A percentile compares a stretch with the other conserved stretches of the same genome.
Conservation (phyloP, 2,329 filamentous ascomycete species). For the Aspergillus persii region DNA sequence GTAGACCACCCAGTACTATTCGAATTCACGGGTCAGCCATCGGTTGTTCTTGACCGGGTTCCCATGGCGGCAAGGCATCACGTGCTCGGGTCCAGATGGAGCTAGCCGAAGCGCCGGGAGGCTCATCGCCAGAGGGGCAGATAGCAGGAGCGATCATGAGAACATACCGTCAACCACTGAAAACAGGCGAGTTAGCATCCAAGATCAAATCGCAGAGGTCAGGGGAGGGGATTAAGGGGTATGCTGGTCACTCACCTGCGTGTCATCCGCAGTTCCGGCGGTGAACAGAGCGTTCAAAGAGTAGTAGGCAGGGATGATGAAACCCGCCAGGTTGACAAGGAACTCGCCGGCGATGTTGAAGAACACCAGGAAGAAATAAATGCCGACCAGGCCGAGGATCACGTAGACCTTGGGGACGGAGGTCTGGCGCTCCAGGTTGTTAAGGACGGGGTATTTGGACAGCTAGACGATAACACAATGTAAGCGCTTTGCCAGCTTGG, state of each 20-base stretch:
- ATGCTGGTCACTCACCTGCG: constrained; percentile 51
- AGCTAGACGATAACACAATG: constrained; percentile 46
- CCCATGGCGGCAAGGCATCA: constrained; percentile 19
- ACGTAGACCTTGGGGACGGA: constrained; percentile 67
- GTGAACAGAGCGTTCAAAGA: constrained; percentile 64
- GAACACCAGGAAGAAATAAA: constrained; percentile 70
- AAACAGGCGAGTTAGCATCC: constrained; percentile 13
- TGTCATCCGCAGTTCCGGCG: constrained; percentile 60
- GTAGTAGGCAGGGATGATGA: constrained; percentile 65
- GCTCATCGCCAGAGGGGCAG: constrained; percentile 5
- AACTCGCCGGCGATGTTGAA: constrained; percentile 70
- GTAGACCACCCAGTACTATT: constrained; percentile 66
- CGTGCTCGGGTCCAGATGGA: constrained; percentile 16
- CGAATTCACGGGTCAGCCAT: constrained; percentile 18
- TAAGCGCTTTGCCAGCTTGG: constrained; percentile 11
- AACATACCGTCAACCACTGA: constrained; percentile 60
- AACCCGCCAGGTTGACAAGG: constrained; percentile 66
- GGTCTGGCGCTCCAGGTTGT: constrained; percentile 68
- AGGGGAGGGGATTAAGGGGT: background rate
- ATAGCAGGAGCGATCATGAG: constrained; percentile 14
- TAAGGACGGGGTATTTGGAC: constrained; percentile 65
- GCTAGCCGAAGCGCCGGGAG: constrained; percentile 5
- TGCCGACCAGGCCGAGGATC: constrained; percentile 61
- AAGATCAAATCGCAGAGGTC: background rate
- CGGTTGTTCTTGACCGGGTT: background rate